Conservation (phyloP, 768 basidiomycete species). For the Trametes meyenii region DNA sequence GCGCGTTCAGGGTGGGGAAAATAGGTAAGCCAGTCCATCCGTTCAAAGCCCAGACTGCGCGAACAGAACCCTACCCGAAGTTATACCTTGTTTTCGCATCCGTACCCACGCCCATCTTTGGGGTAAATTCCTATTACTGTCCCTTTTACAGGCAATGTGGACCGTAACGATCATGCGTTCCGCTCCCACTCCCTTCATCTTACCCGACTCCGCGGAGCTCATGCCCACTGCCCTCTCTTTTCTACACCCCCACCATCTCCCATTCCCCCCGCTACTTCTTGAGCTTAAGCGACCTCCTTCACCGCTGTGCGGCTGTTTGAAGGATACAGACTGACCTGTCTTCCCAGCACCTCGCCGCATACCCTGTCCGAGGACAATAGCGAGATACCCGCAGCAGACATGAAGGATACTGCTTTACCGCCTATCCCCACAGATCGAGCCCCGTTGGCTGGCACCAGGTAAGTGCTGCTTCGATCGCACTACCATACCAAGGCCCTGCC, state of each 20-base stretch:
- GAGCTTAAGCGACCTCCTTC: not conserved
- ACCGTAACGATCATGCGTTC: constrained; percentile 12
- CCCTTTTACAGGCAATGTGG: not conserved
- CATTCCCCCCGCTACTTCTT: constrained; percentile 4
- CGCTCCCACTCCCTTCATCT: constrained; percentile 7
- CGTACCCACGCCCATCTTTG: not conserved
- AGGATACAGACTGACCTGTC: not conserved
- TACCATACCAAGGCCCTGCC: not conserved
- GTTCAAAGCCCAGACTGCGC: not conserved
- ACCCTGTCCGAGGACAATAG: not conserved
- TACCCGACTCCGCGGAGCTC: not conserved
- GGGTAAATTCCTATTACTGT: not conserved
- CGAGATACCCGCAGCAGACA: constrained; percentile 1
- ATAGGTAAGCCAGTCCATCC: not conserved
- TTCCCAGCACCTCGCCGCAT: not conserved
- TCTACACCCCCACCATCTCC: not conserved
- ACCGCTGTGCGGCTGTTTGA: not conserved
- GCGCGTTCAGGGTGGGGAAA: constrained; percentile 1
- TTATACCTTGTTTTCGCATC: not conserved
- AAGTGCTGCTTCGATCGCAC: not conserved
- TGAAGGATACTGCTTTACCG: constrained; percentile 16
- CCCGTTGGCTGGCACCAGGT: not conserved
- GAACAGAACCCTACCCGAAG: constrained; percentile 1
- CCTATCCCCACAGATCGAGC: constrained; percentile 1
- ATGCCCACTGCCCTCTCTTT: not conserved